These are phyloP conservation scores for Turritis glabra DNA, from an alignment of 345 rosid genomes.

Conservation along the genomic window DNA sequence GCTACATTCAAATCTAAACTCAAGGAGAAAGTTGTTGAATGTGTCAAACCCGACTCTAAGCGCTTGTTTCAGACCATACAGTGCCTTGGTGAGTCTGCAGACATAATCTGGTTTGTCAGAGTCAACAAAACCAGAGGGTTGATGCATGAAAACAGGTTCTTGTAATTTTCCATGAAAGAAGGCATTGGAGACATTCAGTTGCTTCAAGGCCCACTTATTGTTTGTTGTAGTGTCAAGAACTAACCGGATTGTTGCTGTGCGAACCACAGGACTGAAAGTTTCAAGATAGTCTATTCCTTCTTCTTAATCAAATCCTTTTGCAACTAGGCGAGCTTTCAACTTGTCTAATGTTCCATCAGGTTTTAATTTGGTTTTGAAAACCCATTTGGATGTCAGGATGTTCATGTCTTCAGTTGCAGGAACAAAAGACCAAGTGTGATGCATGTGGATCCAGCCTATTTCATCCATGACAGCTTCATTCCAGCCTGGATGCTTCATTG, in stretches of 20 bases:
- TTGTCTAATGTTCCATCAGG: not conserved
- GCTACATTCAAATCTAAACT: too few species aligned
- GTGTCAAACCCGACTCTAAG: too few species aligned
- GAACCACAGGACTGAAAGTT: not conserved
- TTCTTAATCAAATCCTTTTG: not conserved
- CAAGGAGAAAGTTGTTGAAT: too few species aligned
- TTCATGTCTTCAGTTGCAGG: not conserved
- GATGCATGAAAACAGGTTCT: not conserved
- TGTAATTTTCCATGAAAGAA: not conserved
- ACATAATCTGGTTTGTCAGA: not conserved
- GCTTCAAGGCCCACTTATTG: not conserved
- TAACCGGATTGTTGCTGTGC: not conserved
- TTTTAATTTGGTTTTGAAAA: not conserved
- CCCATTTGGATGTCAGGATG: not conserved
- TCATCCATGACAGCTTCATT: not conserved
- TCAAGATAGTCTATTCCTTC: not conserved
- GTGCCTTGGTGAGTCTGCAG: too few species aligned
- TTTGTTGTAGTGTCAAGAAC: not conserved
- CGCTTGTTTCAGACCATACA: too few species aligned
- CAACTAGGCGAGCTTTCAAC: not conserved
- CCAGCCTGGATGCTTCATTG: not conserved
- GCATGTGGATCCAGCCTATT: not conserved
- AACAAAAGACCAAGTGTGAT: not conserved
- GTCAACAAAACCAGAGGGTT: not conserved
- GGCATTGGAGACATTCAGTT: not conserved